A percentile compares a stretch with the other conserved stretches of the same genome.
These are phyloP conservation scores for Akebia trifoliata DNA, from an alignment of 164 flowering plant species.

Conservation along the genomic window DNA sequence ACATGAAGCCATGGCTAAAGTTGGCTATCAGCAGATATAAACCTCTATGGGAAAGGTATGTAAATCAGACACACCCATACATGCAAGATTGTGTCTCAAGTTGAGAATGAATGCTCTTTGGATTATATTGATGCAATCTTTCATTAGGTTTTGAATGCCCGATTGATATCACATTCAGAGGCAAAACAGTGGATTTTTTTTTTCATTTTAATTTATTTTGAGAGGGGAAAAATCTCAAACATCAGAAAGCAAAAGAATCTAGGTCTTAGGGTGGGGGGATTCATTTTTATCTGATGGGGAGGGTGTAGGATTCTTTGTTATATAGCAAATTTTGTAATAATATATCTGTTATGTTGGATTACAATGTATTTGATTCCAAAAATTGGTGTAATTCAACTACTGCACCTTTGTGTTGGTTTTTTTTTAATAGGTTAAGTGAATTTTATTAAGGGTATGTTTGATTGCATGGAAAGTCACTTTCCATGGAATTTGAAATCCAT, in stretches of 20 bases:
- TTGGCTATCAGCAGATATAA: conserved; percentile 61
- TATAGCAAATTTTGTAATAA: conserved; percentile 40
- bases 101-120: conserved; percentile 21
- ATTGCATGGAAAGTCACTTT: too few relatives aligned
- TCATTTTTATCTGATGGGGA: conserved; percentile 32
- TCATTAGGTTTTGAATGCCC: conserved; percentile 4
- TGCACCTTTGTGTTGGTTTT: too few relatives aligned
- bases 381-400: conserved; percentile 20
- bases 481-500: too few relatives aligned
- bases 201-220: background rate
- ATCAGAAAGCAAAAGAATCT: conserved; percentile 11
- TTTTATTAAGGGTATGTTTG: too few relatives aligned
- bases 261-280: conserved; percentile 19
- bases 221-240: conserved; percentile 10
- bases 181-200: conserved; percentile 25
- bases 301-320: conserved; percentile 37
- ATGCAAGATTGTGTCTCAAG: conserved; percentile 47
- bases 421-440: too few relatives aligned
- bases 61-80: conserved; percentile 50
- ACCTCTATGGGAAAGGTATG: conserved; percentile 64
- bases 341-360: conserved; percentile 16
- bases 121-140: conserved; percentile 10
- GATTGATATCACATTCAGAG: conserved; percentile 17
- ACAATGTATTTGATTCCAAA: conserved; percentile 8
- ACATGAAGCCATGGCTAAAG: conserved; percentile 87